Evolutionary conservation across 805 yeast genomes (phyloP), one percentile per base, ranked within the genome.

Genomic region (Candida parachauliodes): DNA sequence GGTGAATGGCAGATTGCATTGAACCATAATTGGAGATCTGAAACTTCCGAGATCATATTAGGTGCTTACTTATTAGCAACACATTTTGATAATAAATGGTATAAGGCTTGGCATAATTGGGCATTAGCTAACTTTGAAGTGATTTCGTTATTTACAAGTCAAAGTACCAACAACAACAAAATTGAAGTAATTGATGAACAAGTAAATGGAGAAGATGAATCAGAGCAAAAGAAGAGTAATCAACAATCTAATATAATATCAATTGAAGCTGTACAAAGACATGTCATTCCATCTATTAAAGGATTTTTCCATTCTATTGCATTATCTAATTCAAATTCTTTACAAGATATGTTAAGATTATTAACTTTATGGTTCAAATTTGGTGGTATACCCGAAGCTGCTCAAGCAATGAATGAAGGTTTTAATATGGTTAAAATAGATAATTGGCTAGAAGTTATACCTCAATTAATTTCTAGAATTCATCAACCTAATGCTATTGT

Each of bases 91-190:
- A 72, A 77, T 24, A 75, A 77, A 17, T 93, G 98, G 96, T 93
- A 93, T 54, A 93, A 94, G 55, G 98, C 98, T 12, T 94, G 98
- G 98, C 99, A 93, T 57, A 91, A 88, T 54, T 93, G 99, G 99
- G 98, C 98, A 0, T 69, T 94, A 54, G 97, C 98, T 1, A 93
- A 94, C 59, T 93, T 89, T 56, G 97, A 93, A 55, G 98, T 91
- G 1, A 83, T 91, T 15, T 83, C 96, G 0, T 69, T 83, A 19
- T 64, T 72, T 52, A 55, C 62, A 2, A 46, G 58, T 25, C 65
- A 58, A 39, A 58, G 50, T 37, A 49, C 46, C 14, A 30, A 32
- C 14, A 37, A 26, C 14, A 47, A 42, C 30, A 39, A 41, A 17
- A 30, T 35, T 39, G 45, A 42, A 25, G 49, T 44, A n/a, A 34